Base-by-base conservation (phyloP, 176 grass and related monocot genomes). In the barley (Hordeum vulgare) region DNA sequence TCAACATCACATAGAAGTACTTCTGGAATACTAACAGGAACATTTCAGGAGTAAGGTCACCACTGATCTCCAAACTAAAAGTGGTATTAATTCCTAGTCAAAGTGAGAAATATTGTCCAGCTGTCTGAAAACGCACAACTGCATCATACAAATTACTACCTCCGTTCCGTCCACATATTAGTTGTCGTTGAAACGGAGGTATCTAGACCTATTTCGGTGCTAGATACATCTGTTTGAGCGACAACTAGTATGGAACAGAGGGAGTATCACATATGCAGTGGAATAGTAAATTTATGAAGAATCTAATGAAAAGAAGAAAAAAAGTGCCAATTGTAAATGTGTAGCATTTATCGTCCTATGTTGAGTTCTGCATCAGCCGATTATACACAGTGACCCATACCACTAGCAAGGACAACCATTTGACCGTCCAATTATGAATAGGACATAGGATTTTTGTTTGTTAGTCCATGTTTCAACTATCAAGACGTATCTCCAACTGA, bases 391-490 rank as follows among this genome's bases (percentile, higher is more conserved):
- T 42, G 47, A 69, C 51, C 49, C 23, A 13, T 58, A 9, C 20
- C 20, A 59, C 11, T 31, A 81, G n/a, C 44, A 36, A 57, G 35
- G 5, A 44, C 59, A 81, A 66, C 14, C 36, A 81, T 75, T 28
- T 40, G 18, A 75, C 20, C 9, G 20, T n/a, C 35, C 7, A 36
- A 14, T 24, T 56, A 80, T 31, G 42, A 14, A 75, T n/a, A 75
- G 69, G 29, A 81, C 75, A 35, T 81, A 63, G 18, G 49, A 12
- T 24, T 24, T 23, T 42, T 74, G 23, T 67, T 40, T 7, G 5
- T 39, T 66, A 54, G 26, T 80, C 12, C 0, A 6, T 23, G 12
- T 87, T 87, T 69, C 18, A 76, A 81, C 28, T 58, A 75, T 87
- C 27, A 26, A 53, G 9, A 21, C 31, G 63, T 58, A 39, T 47